Percentiles rank a stretch among this genome's conserved stretches.
Conservation (phyloP, 164 flowering plant species). For the Dillenia suffruticosa region DNA sequence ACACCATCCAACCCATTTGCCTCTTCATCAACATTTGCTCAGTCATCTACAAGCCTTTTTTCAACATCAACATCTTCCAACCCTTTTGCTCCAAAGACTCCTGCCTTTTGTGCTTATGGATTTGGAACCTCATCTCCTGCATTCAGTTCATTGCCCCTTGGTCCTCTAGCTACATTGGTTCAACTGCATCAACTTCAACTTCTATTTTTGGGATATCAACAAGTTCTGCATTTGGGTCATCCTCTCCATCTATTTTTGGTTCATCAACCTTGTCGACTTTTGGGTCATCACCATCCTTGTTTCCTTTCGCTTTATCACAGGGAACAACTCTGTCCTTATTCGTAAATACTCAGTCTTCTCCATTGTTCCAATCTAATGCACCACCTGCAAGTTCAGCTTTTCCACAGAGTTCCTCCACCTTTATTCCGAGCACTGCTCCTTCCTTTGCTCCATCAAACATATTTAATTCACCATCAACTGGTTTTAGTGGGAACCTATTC, state of each 20-base stretch:
- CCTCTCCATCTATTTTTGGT: constrained; percentile 55
- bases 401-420: constrained; percentile 47
- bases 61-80: constrained; percentile 51
- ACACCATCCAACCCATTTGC: constrained; percentile 48
- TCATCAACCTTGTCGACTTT: constrained; percentile 42
- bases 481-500: constrained; percentile 55
- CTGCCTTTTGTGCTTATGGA: constrained; percentile 35
- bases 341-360: constrained; percentile 68
- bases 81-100: constrained; percentile 56
- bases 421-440: constrained; percentile 52
- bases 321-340: constrained; percentile 56
- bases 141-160: constrained; percentile 60
- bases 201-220: constrained; percentile 50
- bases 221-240: constrained; percentile 46
- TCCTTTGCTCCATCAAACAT: constrained; percentile 51
- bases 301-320: constrained; percentile 52
- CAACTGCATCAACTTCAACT: constrained; percentile 48
- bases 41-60: constrained; percentile 62
- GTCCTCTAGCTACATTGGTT: constrained; percentile 35
- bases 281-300: constrained; percentile 53
- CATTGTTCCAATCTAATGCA: constrained; percentile 57
- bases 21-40: constrained; percentile 54
- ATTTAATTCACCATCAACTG: constrained; percentile 54
- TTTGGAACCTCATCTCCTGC: constrained; percentile 52
- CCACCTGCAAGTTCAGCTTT: constrained; percentile 54